phyloP scores from a whole-genome alignment of 2,329 filamentous ascomycete species.

The Mycosphaerella arachidis region DNA sequence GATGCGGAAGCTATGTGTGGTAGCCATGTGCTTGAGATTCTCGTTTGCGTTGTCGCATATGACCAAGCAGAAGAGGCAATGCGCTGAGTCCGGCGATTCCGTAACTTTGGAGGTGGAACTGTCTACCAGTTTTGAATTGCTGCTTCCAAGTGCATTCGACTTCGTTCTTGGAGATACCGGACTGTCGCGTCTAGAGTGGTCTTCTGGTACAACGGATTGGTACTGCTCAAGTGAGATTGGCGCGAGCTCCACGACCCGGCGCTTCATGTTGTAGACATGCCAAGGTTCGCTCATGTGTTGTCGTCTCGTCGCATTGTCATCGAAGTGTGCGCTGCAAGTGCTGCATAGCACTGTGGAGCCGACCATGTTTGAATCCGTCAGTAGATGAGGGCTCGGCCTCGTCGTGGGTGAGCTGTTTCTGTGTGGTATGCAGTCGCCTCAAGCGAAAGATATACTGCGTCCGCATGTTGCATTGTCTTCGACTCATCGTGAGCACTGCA shows the following conservation, averaged over 20 bases:
- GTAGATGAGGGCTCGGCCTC: neutral
- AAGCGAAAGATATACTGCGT: neutral
- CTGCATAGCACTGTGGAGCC: slow-evolving; percentile 13
- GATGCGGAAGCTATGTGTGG: slow-evolving; percentile 41
- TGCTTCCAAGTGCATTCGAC: neutral
- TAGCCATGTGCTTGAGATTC: slow-evolving; percentile 48
- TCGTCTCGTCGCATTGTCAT: slow-evolving; percentile 5
- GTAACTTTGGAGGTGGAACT: too few relatives aligned
- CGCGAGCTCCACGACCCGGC: slow-evolving; percentile 11
- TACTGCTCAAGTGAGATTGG: slow-evolving; percentile 6
- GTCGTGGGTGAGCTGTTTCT: neutral
- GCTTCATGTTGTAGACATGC: slow-evolving; percentile 20
- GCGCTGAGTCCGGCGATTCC: neutral
- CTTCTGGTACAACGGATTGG: neutral
- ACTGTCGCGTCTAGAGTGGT: neutral
- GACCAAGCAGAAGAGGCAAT: slow-evolving; percentile 39
- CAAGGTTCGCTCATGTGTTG: slow-evolving; percentile 18
- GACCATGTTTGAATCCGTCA: neutral
- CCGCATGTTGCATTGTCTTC: neutral
- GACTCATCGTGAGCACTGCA: neutral
- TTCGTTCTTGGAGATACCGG: neutral
- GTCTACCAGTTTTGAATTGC: neutral
- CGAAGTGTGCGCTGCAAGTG: slow-evolving; percentile 14
- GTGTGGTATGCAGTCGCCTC: neutral
- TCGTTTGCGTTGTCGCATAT: slow-evolving; percentile 31